A percentile compares a stretch with the other conserved stretches of the same genome.
These are phyloP conservation scores for Cladosporium sp. DNA, from an alignment of 2,329 filamentous ascomycete genomes.

Conservation along the genomic window DNA sequence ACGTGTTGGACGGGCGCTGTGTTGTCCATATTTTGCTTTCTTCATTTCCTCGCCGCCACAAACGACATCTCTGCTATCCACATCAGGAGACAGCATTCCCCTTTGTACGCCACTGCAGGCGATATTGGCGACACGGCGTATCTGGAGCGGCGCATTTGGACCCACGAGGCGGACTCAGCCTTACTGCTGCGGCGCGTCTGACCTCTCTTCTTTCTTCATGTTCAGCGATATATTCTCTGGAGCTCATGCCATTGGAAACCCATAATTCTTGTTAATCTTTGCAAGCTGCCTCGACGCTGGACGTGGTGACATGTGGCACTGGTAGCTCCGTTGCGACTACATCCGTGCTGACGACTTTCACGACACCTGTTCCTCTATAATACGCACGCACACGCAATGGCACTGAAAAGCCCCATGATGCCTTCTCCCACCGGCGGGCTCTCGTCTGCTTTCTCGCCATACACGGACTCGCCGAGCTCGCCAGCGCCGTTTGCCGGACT, in stretches of 20 bases:
- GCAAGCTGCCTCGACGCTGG: neutral
- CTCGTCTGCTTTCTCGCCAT: conserved; percentile 53
- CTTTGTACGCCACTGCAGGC: neutral
- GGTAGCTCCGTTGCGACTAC: neutral
- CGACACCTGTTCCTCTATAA: neutral
- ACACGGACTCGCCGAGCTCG: conserved; percentile 54
- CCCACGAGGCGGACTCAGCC: neutral
- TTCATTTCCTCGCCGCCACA: neutral
- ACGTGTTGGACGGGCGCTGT: conserved; percentile 5
- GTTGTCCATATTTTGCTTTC: neutral
- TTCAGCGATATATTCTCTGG: neutral
- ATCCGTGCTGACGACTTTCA: neutral
- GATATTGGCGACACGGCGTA: conserved; percentile 5
- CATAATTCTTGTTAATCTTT: neutral
- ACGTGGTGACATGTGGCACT: conserved; percentile 3
- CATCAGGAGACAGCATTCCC: neutral
- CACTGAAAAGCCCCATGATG: conserved; percentile 43
- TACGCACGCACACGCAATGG: conserved; percentile 27
- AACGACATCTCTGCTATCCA: neutral
- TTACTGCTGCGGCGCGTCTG: conserved; percentile 8
- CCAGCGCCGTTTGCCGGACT: conserved; percentile 48
- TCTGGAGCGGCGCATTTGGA: conserved; percentile 3
- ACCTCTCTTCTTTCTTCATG: neutral
- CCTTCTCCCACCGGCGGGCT: conserved; percentile 43
- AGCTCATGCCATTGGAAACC: neutral